Base-by-base conservation (phyloP, 2,329 filamentous ascomycete species). In the Passalora sequoiae region DNA sequence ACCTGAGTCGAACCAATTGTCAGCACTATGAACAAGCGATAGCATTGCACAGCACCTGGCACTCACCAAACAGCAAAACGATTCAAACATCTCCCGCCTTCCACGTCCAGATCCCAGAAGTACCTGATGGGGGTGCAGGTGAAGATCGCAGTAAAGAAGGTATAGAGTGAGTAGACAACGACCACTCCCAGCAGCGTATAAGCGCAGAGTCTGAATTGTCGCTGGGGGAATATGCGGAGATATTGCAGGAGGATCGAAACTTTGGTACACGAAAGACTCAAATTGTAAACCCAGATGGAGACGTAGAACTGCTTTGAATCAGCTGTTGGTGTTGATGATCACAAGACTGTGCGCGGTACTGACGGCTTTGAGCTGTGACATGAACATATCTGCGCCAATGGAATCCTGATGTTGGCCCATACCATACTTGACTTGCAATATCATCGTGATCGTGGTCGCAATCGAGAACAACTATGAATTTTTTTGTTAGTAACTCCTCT, bases 221-320 rank as follows among this genome's bases (percentile, higher is more conserved):
- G 58, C 4, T 65, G 66, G 6, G 64, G 65, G 41, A 74, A 74
- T 20, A 74, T 65, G n/a, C 68, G 67, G 13, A 69, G 63, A 46
- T 73, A 74, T 48, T 73, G 71, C 40, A 73, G 59, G 3, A 73
- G 55, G 27, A 74, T 72, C 0, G 69, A 70, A 6, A 66, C 59
- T 55, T 73, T 73, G 20, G 66, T 67, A 43, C 61, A 63, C 13
- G 56, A 59, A 24, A 67, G 50, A 5, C 60, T 62, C 15, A 64
- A 47, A 42, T 68, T 66, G 54, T 68, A 68, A 16, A 66, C 63
- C 46, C 47, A 52, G 10, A 45, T 44, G 2, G 50, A 48, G 10
- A 48, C 47, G 37, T 47, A 53, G 41, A 53, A 50, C 50, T 53
- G 36, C 15, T 7, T 5, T 15, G 12, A 15, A 21, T 31, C 33